These are phyloP conservation scores for Hawksworthiomyces lignivorus DNA, from an alignment of 2,329 filamentous ascomycete genomes.

Conservation along the genomic window DNA sequence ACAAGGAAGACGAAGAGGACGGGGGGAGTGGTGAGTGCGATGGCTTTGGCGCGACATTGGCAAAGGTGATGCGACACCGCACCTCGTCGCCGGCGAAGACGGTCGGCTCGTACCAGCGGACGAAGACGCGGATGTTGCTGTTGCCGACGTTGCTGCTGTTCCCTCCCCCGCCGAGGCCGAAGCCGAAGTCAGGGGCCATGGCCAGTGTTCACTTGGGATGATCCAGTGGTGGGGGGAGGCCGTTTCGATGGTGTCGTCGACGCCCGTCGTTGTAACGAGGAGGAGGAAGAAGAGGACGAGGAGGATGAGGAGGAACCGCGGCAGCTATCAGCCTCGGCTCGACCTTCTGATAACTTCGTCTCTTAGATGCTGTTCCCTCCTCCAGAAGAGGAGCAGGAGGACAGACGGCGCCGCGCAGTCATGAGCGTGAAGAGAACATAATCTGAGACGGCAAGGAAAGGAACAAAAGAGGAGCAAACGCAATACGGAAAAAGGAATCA, in stretches of 20 bases:
- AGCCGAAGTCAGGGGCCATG: conserved; percentile 10
- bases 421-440: conserved; percentile 8
- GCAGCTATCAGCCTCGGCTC: too few species aligned
- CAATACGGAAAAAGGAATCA: too few species aligned
- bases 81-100: conserved; percentile 96
- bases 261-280: too few species aligned
- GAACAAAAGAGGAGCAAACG: neutral
- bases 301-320: too few species aligned
- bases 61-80: conserved; percentile 93
- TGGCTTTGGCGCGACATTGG: conserved; percentile 56
- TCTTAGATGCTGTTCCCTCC: neutral
- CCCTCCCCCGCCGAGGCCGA: neutral
- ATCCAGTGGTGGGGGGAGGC: too few species aligned
- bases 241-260: too few species aligned
- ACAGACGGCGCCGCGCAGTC: conserved; percentile 8
- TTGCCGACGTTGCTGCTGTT: neutral
- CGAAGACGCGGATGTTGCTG: conserved; percentile 85
- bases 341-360: neutral
- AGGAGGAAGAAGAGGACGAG: too few species aligned
- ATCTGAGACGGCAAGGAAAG: neutral
- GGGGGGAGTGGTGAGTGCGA: conserved; percentile 4
- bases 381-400: neutral
- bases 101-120: conserved; percentile 87
- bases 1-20: neutral
- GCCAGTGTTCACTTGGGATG: too few species aligned